Base-by-base conservation (phyloP, 2,329 filamentous ascomycete species). In the Pseudogymnoascus pannorum region DNA sequence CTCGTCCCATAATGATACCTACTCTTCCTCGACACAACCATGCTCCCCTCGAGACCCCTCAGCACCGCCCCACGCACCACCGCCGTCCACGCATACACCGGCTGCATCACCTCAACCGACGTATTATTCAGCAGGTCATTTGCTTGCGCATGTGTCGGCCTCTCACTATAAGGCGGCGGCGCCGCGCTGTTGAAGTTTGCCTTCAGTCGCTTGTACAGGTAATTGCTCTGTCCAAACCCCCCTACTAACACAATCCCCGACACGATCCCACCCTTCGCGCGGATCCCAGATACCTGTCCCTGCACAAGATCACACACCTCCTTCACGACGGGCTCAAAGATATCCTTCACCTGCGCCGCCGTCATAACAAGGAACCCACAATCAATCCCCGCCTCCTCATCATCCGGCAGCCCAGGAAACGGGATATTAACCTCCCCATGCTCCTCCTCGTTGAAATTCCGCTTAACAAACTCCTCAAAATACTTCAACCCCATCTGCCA, bases 391-490 rank as follows among this genome's bases (percentile, higher is more conserved):
- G 83, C 87, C 58, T 87, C 86, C 73, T 91, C 87, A 62, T 92
- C 87, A 67, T 93, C 89, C 0, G 88, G 81, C 2, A 92, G 75
- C 1, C 89, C 89, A 1, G 88, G 89, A 66, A 92, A 89, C 78
- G 89, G 89, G 3, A 92, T 82, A 62, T 91, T 91, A 62, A 92
- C 83, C 71, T 92, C 89, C 58, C 86, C 81, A 65, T 89, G 84
- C 69, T 91, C 88, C 54, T 91, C 87, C 68, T 89, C 87, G 70
- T 89, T 87, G 71, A 92, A 93, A 69, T 91, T 92, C 12, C 89
- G 82, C 75, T 93, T 93, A 12, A 93, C 88, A 70, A 91, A 92
- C 70, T 92, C 88, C 68, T 93, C 89, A 72, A 91, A 93, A 70
- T 91, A 92, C 61, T 85, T 82, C 58, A 92, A 76, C 1, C 86